Evolutionary conservation across 2,329 filamentous ascomycete species (phyloP), one percentile per base, ranked within the genome.

Genomic region (Colletotrichum coccodes): DNA sequence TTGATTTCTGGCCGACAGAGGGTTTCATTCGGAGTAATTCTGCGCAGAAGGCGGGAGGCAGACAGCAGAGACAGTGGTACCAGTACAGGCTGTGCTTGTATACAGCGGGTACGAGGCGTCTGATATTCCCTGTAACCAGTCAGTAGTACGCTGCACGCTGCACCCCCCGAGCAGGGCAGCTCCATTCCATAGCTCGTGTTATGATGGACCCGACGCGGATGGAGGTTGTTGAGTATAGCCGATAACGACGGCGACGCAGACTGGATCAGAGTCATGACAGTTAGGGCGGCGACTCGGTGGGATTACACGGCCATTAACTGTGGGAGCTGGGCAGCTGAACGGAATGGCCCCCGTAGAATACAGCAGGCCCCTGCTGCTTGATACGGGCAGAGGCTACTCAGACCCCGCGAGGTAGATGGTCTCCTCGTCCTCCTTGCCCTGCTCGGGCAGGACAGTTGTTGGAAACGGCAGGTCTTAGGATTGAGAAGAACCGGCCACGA

Each of bases 1-100:
- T 62, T 53, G 65, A 42, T 59, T 54, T 42, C 44, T 32, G 26
- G 53, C 32, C n/a, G 30, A 26, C 42, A 18, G 59, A 63, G 32
- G 40, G 62, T 66, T 49, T 65, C 66, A 60, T 60, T 69, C 60
- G 66, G 61, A 60, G 49, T 21, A 56, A 56, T 47, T 34, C 42
- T 47, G 21, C n/a, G 40, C 52, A 50, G 47, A 34, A 12, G 34
- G 30, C 40, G 54, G 65, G 34, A 65, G 61, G 54, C 40, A 59
- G 36, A 46, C 60, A 46, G 53, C 34, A 53, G 40, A 65, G 44
- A 49, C 42, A 36, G 66, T 57, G 47, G 65, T 61, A 59, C 53
- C 32, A 50, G 26, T 36, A 47, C 9, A 68, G 53, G 66, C 61
- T 60, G 62, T 69, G 66, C 46, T 56, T n/a, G 47, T 50, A 38